phyloP scores from a whole-genome alignment of 805 yeast species.

The Saccharomycopsis selenospora region DNA sequence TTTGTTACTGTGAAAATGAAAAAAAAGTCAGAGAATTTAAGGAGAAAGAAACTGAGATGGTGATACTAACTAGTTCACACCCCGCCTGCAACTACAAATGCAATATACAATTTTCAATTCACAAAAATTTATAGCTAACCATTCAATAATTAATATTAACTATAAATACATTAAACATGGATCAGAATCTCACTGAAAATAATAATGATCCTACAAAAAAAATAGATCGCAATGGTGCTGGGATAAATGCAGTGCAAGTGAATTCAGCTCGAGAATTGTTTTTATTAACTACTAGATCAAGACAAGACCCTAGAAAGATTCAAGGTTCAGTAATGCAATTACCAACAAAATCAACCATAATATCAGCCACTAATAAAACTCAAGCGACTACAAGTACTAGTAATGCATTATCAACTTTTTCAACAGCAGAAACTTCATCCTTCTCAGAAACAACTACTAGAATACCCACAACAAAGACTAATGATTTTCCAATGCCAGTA shows the following conservation, averaged over 20 bases:
- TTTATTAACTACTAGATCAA: constrained; percentile 38
- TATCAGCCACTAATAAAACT: no score
- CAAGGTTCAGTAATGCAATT: neutral
- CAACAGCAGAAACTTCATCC: neutral
- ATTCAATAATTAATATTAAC: no score
- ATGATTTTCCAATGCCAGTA: neutral
- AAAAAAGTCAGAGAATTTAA: no score
- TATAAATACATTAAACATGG: no score
- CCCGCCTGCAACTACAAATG: no score
- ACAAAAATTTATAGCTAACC: no score
- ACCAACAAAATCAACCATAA: no score
- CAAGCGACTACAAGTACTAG: neutral
- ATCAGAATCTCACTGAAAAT: neutral
- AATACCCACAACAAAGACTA: constrained; percentile 37
- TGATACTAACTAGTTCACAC: no score
- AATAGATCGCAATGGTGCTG: constrained; percentile 19
- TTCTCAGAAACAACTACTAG: neutral
- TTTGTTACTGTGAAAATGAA: no score
- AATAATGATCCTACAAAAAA: neutral
- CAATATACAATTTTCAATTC: no score
- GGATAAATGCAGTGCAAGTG: constrained; percentile 50
- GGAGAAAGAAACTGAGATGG: no score
- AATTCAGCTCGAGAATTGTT: constrained; percentile 61
- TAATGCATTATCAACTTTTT: neutral
- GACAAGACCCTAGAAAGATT: constrained; percentile 23